These are phyloP conservation scores for Circinella minor DNA, from an alignment of 371 early-diverging fungal species.

Conservation along the genomic window DNA sequence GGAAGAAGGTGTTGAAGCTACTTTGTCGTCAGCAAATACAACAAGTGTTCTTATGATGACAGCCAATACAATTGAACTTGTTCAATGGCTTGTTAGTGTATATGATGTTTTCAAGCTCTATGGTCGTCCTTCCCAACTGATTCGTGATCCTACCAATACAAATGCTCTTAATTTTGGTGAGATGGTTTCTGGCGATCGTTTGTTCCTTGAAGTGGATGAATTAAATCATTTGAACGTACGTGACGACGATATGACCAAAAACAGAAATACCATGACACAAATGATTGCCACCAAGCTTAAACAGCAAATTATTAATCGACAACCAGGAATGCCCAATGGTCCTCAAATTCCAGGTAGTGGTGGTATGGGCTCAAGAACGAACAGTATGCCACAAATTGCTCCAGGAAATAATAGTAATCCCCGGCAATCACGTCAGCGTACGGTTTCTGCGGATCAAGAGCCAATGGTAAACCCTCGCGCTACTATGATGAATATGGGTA, in stretches of 20 bases:
- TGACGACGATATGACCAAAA: constrained; percentile 25
- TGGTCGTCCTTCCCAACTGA: constrained; percentile 46
- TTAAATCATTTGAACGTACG: constrained; percentile 30
- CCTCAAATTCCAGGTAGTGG: background rate
- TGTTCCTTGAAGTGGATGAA: constrained; percentile 44
- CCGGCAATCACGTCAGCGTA: constrained; percentile 14
- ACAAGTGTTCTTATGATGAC: constrained; percentile 49
- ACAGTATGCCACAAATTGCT: constrained; percentile 23
- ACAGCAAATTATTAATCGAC: constrained; percentile 8
- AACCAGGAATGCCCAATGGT: background rate
- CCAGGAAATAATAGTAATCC: background rate
- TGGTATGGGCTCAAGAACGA: constrained; percentile 23
- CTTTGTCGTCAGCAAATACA: background rate
- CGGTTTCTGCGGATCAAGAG: constrained; percentile 16
- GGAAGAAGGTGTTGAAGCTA: background rate
- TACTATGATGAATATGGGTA: constrained; percentile 20
- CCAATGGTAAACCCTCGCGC: constrained; percentile 2
- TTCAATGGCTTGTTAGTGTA: constrained; percentile 47
- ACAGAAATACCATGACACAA: constrained; percentile 32
- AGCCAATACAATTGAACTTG: constrained; percentile 43
- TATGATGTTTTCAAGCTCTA: constrained; percentile 59
- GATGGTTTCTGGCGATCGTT: constrained; percentile 20
- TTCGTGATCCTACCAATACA: constrained; percentile 32
- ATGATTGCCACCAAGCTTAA: constrained; percentile 29
- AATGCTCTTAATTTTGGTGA: constrained; percentile 45